These are phyloP conservation scores for Silene latifolia DNA, from an alignment of 148 eudicot genomes.

Conservation along the genomic window DNA sequence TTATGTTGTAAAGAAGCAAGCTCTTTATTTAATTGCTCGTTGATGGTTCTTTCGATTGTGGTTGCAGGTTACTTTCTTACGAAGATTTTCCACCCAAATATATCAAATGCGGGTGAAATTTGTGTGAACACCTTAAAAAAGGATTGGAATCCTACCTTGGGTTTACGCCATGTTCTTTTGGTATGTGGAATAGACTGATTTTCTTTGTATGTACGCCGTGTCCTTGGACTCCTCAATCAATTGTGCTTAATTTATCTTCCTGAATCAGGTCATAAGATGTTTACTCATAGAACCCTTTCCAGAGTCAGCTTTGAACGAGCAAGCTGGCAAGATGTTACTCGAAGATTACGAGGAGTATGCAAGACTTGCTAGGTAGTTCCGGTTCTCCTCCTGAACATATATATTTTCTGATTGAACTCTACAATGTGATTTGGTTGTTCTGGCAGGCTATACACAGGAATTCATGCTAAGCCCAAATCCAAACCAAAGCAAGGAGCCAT, in stretches of 20 bases:
- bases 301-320: conserved; percentile 94
- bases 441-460: conserved; percentile 82
- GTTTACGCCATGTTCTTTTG: conserved; percentile 81
- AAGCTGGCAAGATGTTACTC: conserved; percentile 95
- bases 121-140: conserved; percentile 91
- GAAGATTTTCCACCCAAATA: conserved; percentile 93
- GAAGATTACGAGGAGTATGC: conserved; percentile 96
- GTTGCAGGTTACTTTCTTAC: conserved; percentile 81
- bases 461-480: conserved; percentile 84
- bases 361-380: conserved; percentile 70
- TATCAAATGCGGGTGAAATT: conserved; percentile 81
- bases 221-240: neutral
- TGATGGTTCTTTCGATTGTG: neutral
- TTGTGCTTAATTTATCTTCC: neutral
- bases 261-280: conserved; percentile 81
- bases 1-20: too few relatives aligned
- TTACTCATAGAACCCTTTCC: conserved; percentile 94
- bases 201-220: neutral
- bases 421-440: neutral
- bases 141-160: conserved; percentile 95
- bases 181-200: conserved; percentile 32
- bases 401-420: neutral
- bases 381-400: neutral
- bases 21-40: neutral
- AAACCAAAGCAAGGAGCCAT: conserved; percentile 71